A percentile compares a stretch with the other conserved stretches of the same genome.
phyloP scores from a whole-genome alignment of 1,284 basidiomycete species.

The Microstroma glucosiphilum region DNA sequence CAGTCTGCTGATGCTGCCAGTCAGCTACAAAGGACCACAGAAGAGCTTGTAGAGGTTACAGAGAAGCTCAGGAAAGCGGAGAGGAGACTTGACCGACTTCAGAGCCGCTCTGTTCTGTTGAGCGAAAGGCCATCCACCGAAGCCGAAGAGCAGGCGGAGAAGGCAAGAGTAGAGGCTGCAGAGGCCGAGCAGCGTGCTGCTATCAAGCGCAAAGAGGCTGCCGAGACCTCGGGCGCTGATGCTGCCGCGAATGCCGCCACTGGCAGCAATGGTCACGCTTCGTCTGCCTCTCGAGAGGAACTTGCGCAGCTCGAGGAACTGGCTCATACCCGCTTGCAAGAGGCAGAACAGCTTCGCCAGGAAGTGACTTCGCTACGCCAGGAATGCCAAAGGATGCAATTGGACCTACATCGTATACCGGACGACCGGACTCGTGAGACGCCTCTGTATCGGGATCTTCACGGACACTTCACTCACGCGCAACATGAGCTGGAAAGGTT shows the following conservation, averaged over 20 bases:
- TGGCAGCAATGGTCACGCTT: slow-evolving; percentile 5
- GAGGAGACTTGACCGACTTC: slow-evolving; percentile 15
- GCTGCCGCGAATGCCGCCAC: slow-evolving; percentile 4
- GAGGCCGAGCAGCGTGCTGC: slow-evolving; percentile 8
- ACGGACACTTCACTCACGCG: slow-evolving; percentile 16
- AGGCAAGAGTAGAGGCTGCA: slow-evolving; percentile 9
- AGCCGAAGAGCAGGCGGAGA: slow-evolving; percentile 17
- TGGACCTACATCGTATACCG: slow-evolving; percentile 17
- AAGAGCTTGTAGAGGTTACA: slow-evolving; percentile 12
- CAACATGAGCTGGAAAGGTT: slow-evolving; percentile 20
- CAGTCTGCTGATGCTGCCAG: slow-evolving; percentile 6
- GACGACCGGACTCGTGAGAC: slow-evolving; percentile 19
- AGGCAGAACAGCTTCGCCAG: slow-evolving; percentile 17
- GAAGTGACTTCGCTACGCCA: slow-evolving; percentile 19
- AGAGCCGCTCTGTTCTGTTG: slow-evolving; percentile 14
- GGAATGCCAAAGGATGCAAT: slow-evolving; percentile 11
- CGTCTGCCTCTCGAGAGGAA: slow-evolving; percentile 14
- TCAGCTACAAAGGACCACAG: slow-evolving; percentile 11
- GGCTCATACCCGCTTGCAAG: slow-evolving; percentile 16
- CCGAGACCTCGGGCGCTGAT: slow-evolving; percentile 10
- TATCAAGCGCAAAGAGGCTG: slow-evolving; percentile 5
- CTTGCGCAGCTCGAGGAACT: slow-evolving; percentile 16
- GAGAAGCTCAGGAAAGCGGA: slow-evolving; percentile 20
- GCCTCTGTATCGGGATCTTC: slow-evolving; percentile 17
- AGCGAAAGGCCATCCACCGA: slow-evolving; percentile 17